Conservation (phyloP, 2,329 filamentous ascomycete species). For the Penicillium sp. region DNA sequence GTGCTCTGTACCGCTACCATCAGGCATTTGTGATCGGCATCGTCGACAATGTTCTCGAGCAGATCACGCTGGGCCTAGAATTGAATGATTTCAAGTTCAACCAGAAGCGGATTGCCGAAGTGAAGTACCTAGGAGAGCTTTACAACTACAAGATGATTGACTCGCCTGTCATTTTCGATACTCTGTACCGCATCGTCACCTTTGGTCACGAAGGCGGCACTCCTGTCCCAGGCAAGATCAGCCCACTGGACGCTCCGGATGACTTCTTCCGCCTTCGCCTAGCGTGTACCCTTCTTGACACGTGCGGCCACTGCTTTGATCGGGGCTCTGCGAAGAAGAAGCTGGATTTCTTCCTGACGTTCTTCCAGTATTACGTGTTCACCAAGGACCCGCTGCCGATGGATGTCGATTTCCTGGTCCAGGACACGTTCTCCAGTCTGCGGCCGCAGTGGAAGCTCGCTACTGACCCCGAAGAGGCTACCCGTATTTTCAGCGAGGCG, state of each 20-base stretch:
- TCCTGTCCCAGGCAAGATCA: slow-evolving; percentile 75
- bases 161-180: slow-evolving; percentile 92
- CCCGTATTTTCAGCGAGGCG: slow-evolving; percentile 80
- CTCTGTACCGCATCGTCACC: slow-evolving; percentile 89
- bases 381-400: slow-evolving; percentile 89
- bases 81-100: slow-evolving; percentile 98
- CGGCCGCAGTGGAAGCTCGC: slow-evolving; percentile 92
- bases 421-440: slow-evolving; percentile 83
- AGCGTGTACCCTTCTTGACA: slow-evolving; percentile 86
- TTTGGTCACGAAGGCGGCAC: slow-evolving; percentile 85
- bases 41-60: slow-evolving; percentile 88
- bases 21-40: slow-evolving; percentile 87
- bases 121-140: slow-evolving; percentile 93
- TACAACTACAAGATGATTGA: slow-evolving; percentile 98
- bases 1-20: slow-evolving; percentile 88
- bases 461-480: slow-evolving; percentile 77
- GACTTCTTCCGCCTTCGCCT: slow-evolving; percentile 96
- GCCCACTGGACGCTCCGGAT: slow-evolving; percentile 80
- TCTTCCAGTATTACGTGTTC: slow-evolving; percentile 91
- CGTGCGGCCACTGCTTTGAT: slow-evolving; percentile 94
- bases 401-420: slow-evolving; percentile 95
- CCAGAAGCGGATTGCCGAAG: slow-evolving; percentile 89
- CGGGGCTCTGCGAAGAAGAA: slow-evolving; percentile 94
- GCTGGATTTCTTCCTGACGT: slow-evolving; percentile 93
- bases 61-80: slow-evolving; percentile 83